Evolutionary conservation across 495 filamentous ascomycete genomes (phyloP), one percentile per base, ranked within the genome.

Genomic region (Aspergillus egyptiacus): DNA sequence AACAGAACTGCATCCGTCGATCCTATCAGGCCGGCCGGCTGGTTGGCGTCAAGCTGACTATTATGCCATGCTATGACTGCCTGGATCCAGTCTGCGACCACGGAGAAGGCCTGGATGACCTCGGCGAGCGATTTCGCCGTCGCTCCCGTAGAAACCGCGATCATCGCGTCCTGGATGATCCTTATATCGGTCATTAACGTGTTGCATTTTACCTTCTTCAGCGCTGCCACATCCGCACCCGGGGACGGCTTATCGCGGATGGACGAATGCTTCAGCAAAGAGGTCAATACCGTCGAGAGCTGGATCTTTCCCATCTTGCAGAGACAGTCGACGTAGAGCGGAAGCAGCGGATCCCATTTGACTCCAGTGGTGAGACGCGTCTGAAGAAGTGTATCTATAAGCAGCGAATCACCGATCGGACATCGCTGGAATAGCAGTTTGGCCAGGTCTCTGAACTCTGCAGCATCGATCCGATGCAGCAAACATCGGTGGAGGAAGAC

Each of bases 301-400:
- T 81, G 77, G 24, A 85, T 67, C 47, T 72, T 59, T 7, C 72
- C 71, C 34, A 67, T 60, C 28, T 74, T 71, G 25, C 81, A 72
- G 22, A 89, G 71, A 11, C 71, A 71, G 60, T 84, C 72, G 24
- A 85, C 61, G 65, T 89, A 91, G 15, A 76, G 68, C 5, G 75
- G 71, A 18, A 85, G 63, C 35, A 85, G 72, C 18, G 81, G 81
- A 53, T 89, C 85, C 64, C 84, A 76, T 49, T 66, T 67, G 55
- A 74, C 61, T 28, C 57, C 65, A 40, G 74, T 74, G 22, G 60
- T 58, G 11, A 63, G 59, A 20, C 74, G 74, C 2, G 80, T 78
- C 19, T 72, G 73, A 5, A 88, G 66, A 24, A 83, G 70, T 2
- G 85, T 57, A 47, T 84, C 77, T 48, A 84, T 73, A 34, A 88